These are phyloP conservation scores for Pholiota microspora DNA, from an alignment of 768 basidiomycete genomes.

Conservation along the genomic window DNA sequence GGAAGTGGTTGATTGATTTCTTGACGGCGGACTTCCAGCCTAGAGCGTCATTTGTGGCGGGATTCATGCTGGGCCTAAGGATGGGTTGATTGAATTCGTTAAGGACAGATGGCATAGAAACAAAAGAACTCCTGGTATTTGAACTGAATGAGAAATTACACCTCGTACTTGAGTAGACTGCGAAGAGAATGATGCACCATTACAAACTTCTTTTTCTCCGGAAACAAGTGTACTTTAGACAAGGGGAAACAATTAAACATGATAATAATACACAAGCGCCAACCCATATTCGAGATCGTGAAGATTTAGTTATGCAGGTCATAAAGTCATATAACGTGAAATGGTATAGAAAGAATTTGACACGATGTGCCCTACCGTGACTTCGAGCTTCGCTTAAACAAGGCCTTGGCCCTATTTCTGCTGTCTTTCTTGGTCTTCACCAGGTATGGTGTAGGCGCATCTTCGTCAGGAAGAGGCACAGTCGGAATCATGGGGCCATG, in stretches of 20 bases:
- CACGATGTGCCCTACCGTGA: not conserved
- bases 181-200: no score
- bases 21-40: conserved; percentile 92
- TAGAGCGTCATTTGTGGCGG: conserved; percentile 84
- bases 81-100: conserved; percentile 61
- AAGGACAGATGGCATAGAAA: no score
- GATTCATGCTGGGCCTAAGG: conserved; percentile 77
- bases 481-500: conserved; percentile 19
- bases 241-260: not conserved
- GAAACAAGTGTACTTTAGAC: no score
- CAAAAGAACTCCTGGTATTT: no score
- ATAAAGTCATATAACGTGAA: not conserved
- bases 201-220: no score
- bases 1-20: conserved; percentile 73
- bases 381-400: conserved; percentile 13
- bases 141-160: no score
- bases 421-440: conserved; percentile 6
- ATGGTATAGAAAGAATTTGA: not conserved
- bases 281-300: not conserved
- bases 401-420: conserved; percentile 8
- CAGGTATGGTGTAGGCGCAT: not conserved
- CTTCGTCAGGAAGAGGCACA: conserved; percentile 23
- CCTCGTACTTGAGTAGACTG: no score
- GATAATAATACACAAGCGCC: not conserved
- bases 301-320: not conserved